Base-by-base conservation (phyloP, 192 early-diverging fungal genomes). In the Dissophora globulifera region DNA sequence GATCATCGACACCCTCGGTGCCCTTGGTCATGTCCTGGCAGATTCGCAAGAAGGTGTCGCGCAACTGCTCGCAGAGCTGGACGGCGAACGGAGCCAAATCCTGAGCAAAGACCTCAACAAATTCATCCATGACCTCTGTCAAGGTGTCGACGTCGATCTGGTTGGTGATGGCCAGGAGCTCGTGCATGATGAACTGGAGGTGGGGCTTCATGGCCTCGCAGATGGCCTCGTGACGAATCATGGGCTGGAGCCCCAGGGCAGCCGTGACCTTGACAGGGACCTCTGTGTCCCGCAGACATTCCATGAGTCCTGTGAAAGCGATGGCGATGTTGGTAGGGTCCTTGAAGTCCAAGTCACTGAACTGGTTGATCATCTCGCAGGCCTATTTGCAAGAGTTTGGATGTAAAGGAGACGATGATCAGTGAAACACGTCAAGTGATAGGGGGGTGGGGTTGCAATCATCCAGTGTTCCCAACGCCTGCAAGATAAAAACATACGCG, bases 31-130 rank as follows among this genome's bases (percentile, higher is more conserved):
- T 86, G 38, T 76, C 72, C 46, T 76, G 63, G 41, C 72, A 76
- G 52, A 99, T 86, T 30, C 94, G 89, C 72, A 96, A 82, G 78
- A 95, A 97, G 2, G 94, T 92, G 53, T 95, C 93, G 42, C 89
- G 79, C 82, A 99, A 82, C 78, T 96, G 93, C 50, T 88, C 85
- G 65, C 88, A 91, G 15, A 99, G 89, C 81, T 97, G 88, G 30
- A 93, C 87, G 2, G 98, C 94, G 75, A 96, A 99, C 13, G 98
- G 98, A n/a, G 88, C 88, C 81, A 99, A 85, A 74, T 95, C 89
- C 46, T 94, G 90, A 27, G 96, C 88, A 85, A 94, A 99, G 25
- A 92, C 88, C 64, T 92, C 93, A 9, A 98, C 95, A 80, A 99
- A 89, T 62, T 89, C 87, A 59, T 98, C 95, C 85, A 98, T 94